Evolutionary conservation across 345 rosid genomes (phyloP).

Genomic region (Brassica rapa): DNA sequence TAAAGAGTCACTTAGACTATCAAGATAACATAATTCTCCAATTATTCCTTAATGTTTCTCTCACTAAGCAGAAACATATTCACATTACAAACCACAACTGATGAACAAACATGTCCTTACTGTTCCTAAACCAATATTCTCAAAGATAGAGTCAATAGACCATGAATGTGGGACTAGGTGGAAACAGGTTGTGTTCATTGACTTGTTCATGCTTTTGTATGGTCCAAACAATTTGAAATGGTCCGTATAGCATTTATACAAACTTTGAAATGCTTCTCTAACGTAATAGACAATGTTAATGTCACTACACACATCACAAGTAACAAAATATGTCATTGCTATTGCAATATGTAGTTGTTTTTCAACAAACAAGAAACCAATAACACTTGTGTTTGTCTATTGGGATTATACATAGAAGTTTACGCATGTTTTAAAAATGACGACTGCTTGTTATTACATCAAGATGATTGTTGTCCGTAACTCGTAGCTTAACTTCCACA

Average conservation of each 20-base stretch:
- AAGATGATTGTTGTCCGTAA: too few species aligned
- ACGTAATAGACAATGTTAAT: not conserved
- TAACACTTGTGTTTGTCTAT: not conserved
- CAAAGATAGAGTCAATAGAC: slow-evolving; percentile 1
- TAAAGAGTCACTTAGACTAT: not conserved
- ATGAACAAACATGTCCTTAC: not conserved
- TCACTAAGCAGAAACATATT: slow-evolving; percentile 3
- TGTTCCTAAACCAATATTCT: slow-evolving; percentile 9
- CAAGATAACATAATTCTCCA: not conserved
- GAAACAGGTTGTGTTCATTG: not conserved
- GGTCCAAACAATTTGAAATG: not conserved
- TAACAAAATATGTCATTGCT: not conserved
- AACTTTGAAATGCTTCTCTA: not conserved
- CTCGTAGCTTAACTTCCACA: too few species aligned
- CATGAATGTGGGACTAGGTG: not conserved
- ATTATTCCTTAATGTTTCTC: not conserved
- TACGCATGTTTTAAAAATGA: not conserved
- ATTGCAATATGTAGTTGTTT: not conserved
- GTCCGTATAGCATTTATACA: not conserved
- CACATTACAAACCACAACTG: not conserved
- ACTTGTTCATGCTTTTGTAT: not conserved
- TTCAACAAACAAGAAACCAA: not conserved
- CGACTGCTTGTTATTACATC: not conserved
- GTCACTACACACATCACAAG: not conserved
- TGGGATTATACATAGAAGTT: not conserved